Evolutionary conservation across 805 yeast genomes (phyloP).

Genomic region (Candida ovalis): DNA sequence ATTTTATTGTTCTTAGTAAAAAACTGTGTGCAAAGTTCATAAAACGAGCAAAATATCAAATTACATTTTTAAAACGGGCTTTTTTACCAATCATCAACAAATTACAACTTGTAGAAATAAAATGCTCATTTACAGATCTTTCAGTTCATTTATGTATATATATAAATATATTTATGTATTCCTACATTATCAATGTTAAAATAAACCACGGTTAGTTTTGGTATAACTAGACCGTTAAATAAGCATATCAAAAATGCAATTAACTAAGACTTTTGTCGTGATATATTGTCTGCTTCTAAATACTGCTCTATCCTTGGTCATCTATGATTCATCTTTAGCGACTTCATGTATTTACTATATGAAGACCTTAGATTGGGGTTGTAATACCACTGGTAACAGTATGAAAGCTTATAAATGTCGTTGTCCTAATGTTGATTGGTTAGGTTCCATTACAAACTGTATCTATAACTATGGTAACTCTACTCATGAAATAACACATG

Average conservation of each 20-base stretch:
- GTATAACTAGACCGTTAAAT: no score
- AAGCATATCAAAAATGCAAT: background rate
- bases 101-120: background rate
- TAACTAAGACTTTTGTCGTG: background rate
- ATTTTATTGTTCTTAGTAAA: background rate
- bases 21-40: background rate
- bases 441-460: slow-evolving; percentile 42
- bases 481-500: slow-evolving; percentile 33
- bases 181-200: no score
- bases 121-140: background rate
- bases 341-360: slow-evolving; percentile 40
- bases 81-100: background rate
- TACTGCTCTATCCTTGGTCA: slow-evolving; percentile 4
- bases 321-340: slow-evolving; percentile 36
- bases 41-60: background rate
- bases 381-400: slow-evolving; percentile 32
- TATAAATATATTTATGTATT: background rate
- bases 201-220: no score
- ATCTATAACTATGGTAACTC: slow-evolving; percentile 32
- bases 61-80: background rate
- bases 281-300: background rate
- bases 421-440: slow-evolving; percentile 40
- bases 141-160: background rate
- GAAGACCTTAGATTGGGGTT: slow-evolving; percentile 40
- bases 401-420: slow-evolving; percentile 36